Conservation (phyloP, 495 filamentous ascomycete genomes). For the Penicillium cataractarum region DNA sequence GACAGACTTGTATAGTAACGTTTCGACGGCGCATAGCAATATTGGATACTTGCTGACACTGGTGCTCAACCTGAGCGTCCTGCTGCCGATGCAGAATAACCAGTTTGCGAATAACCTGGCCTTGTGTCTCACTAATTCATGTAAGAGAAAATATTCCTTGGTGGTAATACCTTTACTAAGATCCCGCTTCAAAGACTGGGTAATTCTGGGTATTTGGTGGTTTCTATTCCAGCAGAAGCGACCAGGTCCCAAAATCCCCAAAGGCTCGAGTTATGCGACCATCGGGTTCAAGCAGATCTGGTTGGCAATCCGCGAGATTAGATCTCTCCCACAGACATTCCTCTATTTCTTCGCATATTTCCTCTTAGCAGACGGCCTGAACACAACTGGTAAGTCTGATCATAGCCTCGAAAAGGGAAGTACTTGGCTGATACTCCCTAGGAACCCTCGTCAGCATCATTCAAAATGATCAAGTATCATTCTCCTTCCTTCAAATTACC, state of each 20-base stretch:
- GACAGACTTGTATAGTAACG: constrained; percentile 32
- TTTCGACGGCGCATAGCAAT: constrained; percentile 55
- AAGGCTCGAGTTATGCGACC: constrained; percentile 49
- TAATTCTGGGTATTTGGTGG: constrained; percentile 55
- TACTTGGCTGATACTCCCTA: constrained; percentile 15
- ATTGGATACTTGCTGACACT: constrained; percentile 52
- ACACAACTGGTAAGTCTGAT: constrained; percentile 46
- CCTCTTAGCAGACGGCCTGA: constrained; percentile 53
- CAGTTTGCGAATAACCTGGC: constrained; percentile 51
- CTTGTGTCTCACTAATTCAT: constrained; percentile 52
- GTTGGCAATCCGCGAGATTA: constrained; percentile 46
- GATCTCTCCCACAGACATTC: constrained; percentile 49
- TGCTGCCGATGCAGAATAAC: constrained; percentile 46
- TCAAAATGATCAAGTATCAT: constrained; percentile 49
- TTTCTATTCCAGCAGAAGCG: constrained; percentile 55
- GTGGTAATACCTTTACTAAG: not conserved
- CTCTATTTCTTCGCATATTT: constrained; percentile 53
- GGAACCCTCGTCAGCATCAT: constrained; percentile 51
- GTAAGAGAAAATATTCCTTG: constrained; percentile 13
- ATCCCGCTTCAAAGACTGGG: constrained; percentile 38
- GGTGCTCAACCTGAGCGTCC: constrained; percentile 49
- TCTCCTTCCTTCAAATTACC: constrained; percentile 54
- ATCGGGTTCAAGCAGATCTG: constrained; percentile 54
- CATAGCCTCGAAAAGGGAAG: no score
- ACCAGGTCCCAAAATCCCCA: constrained; percentile 48